A percentile compares a stretch with the other conserved stretches of the same genome.
These are phyloP conservation scores for Cytospora chrysosperma DNA, from an alignment of 2,329 filamentous ascomycete genomes.

Conservation along the genomic window DNA sequence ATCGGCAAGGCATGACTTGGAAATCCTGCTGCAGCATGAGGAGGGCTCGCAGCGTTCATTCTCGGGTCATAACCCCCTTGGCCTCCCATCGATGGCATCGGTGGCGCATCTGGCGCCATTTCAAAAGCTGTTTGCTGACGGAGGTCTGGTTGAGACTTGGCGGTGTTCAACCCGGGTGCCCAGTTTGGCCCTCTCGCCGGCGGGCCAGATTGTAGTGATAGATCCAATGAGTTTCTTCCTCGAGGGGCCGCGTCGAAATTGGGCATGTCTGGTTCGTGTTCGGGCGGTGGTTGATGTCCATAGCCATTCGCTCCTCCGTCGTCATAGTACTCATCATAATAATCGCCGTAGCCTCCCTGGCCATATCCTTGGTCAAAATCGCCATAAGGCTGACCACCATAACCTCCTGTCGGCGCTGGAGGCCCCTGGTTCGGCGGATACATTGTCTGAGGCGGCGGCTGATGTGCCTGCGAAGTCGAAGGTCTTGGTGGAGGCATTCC, in stretches of 20 bases:
- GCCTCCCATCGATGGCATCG: slow-evolving; percentile 37
- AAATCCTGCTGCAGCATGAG: slow-evolving; percentile 26
- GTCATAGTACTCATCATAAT: slow-evolving; percentile 57
- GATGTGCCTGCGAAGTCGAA: slow-evolving; percentile 54
- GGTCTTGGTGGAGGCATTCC: slow-evolving; percentile 49
- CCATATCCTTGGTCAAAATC: slow-evolving; percentile 34
- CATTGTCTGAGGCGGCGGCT: slow-evolving; percentile 52
- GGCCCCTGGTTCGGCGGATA: slow-evolving; percentile 47
- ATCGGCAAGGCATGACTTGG: slow-evolving; percentile 31
- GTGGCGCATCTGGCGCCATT: slow-evolving; percentile 65
- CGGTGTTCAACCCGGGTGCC: slow-evolving; percentile 55
- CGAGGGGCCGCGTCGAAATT: slow-evolving; percentile 44
- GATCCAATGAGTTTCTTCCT: slow-evolving; percentile 47
- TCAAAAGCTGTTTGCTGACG: slow-evolving; percentile 69
- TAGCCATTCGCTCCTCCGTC: slow-evolving; percentile 32
- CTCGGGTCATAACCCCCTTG: slow-evolving; percentile 21
- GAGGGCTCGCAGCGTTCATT: slow-evolving; percentile 24
- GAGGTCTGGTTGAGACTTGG: slow-evolving; percentile 67
- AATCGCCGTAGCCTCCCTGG: slow-evolving; percentile 43
- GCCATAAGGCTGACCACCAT: slow-evolving; percentile 22
- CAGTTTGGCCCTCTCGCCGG: slow-evolving; percentile 50
- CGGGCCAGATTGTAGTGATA: slow-evolving; percentile 42
- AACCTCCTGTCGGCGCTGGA: slow-evolving; percentile 33
- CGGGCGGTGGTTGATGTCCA: slow-evolving; percentile 28
- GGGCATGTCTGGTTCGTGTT: slow-evolving; percentile 36